Evolutionary conservation across 768 basidiomycete genomes (phyloP), one percentile per base, ranked within the genome.

Genomic region (Mycena chlorophos): DNA sequence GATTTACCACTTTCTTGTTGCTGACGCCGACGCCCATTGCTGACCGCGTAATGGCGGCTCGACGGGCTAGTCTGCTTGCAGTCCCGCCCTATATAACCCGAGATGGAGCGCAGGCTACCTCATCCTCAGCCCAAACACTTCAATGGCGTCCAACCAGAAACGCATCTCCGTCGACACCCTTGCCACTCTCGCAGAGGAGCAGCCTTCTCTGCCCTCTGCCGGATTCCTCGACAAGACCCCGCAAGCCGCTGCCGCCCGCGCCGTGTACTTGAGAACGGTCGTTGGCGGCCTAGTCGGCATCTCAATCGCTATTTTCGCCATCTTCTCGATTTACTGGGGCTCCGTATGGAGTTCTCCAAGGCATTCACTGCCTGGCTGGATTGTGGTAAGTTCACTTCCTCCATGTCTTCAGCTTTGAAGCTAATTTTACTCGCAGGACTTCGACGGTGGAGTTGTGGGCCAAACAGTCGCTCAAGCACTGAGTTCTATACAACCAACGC

Each of bases 291-390:
- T 71, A 0, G 56, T 67, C 4, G 52, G 71, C 19, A 57, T 80
- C n/a, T 50, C 65, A 3, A 56, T 75, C 31, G 67, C 74, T 17
- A 78, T 84, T 17, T 73, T 80, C 51, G 65, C 68, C 0, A 71
- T 83, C 25, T 67, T 84, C 57, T 66, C 80, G 1, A 81, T 85
- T 42, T 84, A 81, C 55, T 85, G 83, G 84, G 84, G 81, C 10
- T 77, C 80, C 13, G 64, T 82, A 2, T 79, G 76, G 66, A 71
- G 72, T 45, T 65, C 73, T 10, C 71, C 64, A 48, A 75, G 55
- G 4, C 72, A 75, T 52, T 75, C 76, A 27, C 61, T 84, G 23
- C 63, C 74, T 23, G 81, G 80, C 1, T 82, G 74, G 71, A 72
- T 85, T 8, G 77, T 85, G 30, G 81, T 83, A 58, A 29, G 70